Base-by-base conservation (phyloP, 495 filamentous ascomycete genomes). In the Talaromyces liani region DNA sequence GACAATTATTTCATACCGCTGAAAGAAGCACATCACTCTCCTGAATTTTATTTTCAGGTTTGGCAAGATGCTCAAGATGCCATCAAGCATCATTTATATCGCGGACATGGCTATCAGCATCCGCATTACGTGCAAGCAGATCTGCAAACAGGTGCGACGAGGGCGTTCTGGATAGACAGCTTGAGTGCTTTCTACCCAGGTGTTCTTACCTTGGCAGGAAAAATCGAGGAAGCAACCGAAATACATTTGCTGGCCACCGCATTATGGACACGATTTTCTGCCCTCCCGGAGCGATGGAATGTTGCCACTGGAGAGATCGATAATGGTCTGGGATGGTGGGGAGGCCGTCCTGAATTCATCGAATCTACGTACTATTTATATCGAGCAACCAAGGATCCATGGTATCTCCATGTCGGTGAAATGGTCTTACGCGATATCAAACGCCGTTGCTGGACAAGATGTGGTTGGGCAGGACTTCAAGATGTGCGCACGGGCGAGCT, bases 361-460 rank as follows among this genome's bases (percentile, higher is more conserved):
- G 94, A 98, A 72, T 95, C 91, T 0, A 97, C 91, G 0, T 98
- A 94, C 70, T 88, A 98, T 71, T 75, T 98, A 12, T 97, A 96
- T 68, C 85, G 87, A 36, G 92, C 93, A 7, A 98, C 95, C n/a
- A 83, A 85, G 63, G 94, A 98, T 72, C 93, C 93, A 0, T 98
- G 93, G 92, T 97, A 96, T 76, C 78, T 98, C 10, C 89, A 97
- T 71, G 89, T 93, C 31, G 94, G 93, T 22, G 95, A 98, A 73
- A 98, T 98, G 94, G 87, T 89, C 0, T 80, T 97, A 63, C 84
- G 89, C 47, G 94, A 98, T 71, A 87, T 98, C 66, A 89, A 90
- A 65, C 79, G 91, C 53, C 84, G 95, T 49, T 98, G 94, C 73
- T 96, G 91, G 91, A 92, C 92, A 2, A 85, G 85, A 59, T 98